A percentile compares a stretch with the other conserved stretches of the same genome.
Evolutionary conservation across 176 grass and related monocot genomes (phyloP).

Genomic region (Zea luxurians): DNA sequence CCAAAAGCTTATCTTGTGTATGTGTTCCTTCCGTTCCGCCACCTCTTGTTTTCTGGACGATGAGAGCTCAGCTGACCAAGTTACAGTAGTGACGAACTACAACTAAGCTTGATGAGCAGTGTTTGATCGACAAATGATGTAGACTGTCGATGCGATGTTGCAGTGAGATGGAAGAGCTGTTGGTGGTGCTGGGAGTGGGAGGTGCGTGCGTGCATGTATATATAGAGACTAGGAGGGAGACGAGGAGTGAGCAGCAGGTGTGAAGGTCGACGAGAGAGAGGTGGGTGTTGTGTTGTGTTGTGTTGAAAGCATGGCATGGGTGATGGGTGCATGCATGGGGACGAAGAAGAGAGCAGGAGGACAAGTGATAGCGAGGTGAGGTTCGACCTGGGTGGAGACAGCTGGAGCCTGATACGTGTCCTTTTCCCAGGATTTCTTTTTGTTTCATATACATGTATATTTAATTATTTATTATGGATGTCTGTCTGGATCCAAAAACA

Average conservation of each 20-base stretch:
- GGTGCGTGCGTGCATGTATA: not conserved
- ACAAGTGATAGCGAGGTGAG: not conserved
- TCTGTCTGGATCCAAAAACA: conserved; percentile 8
- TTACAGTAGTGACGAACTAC: too few species aligned
- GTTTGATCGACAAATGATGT: too few species aligned
- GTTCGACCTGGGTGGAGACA: conserved; percentile 46
- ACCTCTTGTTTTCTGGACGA: not conserved
- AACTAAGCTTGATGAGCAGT: too few species aligned
- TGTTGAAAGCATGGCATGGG: conserved; percentile 15
- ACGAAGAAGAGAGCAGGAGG: conserved; percentile 10
- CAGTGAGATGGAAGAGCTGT: not conserved
- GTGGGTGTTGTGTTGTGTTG: conserved; percentile 19
- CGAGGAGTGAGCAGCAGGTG: not conserved
- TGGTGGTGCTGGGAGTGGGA: conserved; percentile 34
- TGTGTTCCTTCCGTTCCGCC: too few species aligned
- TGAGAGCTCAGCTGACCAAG: too few species aligned
- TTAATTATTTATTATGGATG: not conserved
- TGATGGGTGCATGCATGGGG: conserved; percentile 45
- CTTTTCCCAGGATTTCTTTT: not conserved
- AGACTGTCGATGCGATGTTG: not conserved
- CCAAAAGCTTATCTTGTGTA: not conserved
- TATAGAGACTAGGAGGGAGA: not conserved
- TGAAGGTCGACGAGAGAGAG: not conserved
- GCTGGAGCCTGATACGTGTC: conserved; percentile 58
- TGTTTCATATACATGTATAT: not conserved